A percentile compares a stretch with the other conserved stretches of the same genome.
These are phyloP conservation scores for Solanum hybrid DNA, from an alignment of 305 asterid species.

Conservation along the genomic window DNA sequence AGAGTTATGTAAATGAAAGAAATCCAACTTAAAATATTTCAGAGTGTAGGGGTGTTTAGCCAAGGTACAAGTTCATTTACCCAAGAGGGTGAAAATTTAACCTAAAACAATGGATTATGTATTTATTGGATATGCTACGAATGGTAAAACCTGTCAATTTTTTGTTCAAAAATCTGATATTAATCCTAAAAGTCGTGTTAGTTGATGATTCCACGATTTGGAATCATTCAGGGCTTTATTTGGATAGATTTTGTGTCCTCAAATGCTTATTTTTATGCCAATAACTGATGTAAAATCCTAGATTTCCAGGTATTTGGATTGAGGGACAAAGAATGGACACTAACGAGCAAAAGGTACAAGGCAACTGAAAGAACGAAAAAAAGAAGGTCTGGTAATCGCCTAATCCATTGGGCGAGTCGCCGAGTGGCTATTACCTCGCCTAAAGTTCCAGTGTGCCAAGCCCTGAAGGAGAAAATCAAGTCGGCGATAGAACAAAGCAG, in stretches of 20 bases:
- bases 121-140: no score
- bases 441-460: neutral
- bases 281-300: neutral
- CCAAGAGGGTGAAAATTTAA: no score
- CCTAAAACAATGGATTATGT: no score
- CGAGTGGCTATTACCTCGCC: neutral
- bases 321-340: neutral
- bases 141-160: no score
- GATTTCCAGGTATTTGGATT: neutral
- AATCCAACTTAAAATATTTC: no score
- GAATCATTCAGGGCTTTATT: neutral
- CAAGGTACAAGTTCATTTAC: no score
- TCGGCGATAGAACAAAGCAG: neutral
- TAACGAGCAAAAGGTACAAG: neutral
- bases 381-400: neutral
- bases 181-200: no score
- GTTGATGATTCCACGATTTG: neutral
- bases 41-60: no score
- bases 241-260: neutral
- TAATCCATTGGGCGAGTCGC: neutral
- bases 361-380: neutral
- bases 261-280: neutral
- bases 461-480: neutral
- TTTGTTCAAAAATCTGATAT: no score
- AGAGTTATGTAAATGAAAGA: no score